A percentile compares a stretch with the other conserved stretches of the same genome.
Conservation (phyloP, 306 rosid species). For the Cucurbita moschata region DNA sequence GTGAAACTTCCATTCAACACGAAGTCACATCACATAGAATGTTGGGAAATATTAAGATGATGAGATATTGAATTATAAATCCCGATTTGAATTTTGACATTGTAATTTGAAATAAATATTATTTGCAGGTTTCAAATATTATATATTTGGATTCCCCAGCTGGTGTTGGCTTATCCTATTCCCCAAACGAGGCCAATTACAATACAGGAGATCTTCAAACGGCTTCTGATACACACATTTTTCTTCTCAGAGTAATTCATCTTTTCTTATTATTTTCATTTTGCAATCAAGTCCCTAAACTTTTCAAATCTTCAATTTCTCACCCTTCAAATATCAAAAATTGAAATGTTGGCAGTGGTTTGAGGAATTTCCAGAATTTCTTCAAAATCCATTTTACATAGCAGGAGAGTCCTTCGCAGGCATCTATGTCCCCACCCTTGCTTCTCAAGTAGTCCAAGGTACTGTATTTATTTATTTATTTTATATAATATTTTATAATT, state of each 20-base stretch:
- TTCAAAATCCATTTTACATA: conserved; percentile 47
- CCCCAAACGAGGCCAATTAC: conserved; percentile 12
- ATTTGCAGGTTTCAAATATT: conserved; percentile 31
- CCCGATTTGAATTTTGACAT: neutral
- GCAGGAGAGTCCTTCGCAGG: conserved; percentile 80
- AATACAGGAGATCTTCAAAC: conserved; percentile 33
- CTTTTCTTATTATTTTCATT: neutral
- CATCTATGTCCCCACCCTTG: conserved; percentile 68
- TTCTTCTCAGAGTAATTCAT: conserved; percentile 24
- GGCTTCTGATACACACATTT: conserved; percentile 28
- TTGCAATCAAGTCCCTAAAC: neutral
- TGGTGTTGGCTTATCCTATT: conserved; percentile 41
- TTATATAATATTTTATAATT: neutral
- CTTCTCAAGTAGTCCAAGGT: conserved; percentile 45
- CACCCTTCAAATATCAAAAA: neutral
- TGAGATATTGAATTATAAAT: too few relatives aligned
- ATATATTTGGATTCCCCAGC: conserved; percentile 44
- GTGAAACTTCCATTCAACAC: too few relatives aligned
- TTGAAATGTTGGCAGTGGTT: conserved; percentile 40
- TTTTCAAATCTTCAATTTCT: too few relatives aligned
- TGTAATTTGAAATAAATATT: neutral
- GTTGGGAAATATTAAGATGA: too few relatives aligned
- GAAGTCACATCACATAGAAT: too few relatives aligned
- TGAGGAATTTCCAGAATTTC: conserved; percentile 51
- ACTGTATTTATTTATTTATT: neutral